phyloP scores from a whole-genome alignment of 768 basidiomycete genomes.

The Suillus fuscotomentosus region DNA sequence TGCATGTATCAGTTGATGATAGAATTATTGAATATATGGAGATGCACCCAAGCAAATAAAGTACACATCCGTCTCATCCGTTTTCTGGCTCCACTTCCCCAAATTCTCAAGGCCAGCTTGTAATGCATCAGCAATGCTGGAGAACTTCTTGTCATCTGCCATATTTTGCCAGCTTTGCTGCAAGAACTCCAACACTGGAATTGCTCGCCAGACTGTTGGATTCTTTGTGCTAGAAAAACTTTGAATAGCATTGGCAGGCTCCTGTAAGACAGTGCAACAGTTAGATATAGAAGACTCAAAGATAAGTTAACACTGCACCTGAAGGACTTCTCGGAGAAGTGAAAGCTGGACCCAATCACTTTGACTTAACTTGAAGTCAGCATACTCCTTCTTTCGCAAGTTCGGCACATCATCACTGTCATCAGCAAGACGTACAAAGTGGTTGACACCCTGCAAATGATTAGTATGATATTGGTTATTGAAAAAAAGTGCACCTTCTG shows the following conservation, averaged over 20 bases:
- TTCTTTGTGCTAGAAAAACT: neutral
- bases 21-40: neutral
- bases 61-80: neutral
- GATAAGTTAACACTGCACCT: neutral
- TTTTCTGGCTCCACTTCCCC: too few species aligned
- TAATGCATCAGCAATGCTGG: too few species aligned
- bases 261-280: neutral
- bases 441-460: too few species aligned
- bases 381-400: slow-evolving; percentile 24
- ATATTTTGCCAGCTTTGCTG: slow-evolving; percentile 7
- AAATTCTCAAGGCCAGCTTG: too few species aligned
- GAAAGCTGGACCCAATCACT: slow-evolving; percentile 25
- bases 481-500: too few species aligned
- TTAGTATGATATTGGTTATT: too few species aligned
- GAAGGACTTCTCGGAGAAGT: slow-evolving; percentile 23
- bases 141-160: too few species aligned
- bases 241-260: neutral
- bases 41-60: neutral
- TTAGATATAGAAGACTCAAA: too few species aligned
- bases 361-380: slow-evolving; percentile 16
- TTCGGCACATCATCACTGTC: slow-evolving; percentile 20
- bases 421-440: slow-evolving; percentile 22
- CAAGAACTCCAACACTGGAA: neutral
- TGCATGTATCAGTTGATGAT: neutral
- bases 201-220: neutral